phyloP scores from a whole-genome alignment of 768 basidiomycete species.

The Boletus patriciae region DNA sequence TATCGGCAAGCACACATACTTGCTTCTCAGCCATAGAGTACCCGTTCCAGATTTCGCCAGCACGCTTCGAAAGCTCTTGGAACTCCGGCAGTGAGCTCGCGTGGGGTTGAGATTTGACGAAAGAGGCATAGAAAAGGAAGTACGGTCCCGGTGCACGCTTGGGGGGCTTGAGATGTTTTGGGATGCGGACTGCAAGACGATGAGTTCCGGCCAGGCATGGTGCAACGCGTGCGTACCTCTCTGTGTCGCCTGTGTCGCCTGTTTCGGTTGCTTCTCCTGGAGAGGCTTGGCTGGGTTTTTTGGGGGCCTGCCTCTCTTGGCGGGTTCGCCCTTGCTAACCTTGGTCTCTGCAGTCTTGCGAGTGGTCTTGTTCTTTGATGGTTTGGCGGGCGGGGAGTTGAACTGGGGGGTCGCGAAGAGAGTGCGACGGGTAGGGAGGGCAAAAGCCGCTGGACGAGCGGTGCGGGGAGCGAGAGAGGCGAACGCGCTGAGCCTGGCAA shows the following conservation, averaged over 20 bases:
- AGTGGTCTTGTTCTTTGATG: neutral
- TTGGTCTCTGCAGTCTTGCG: constrained; percentile 7
- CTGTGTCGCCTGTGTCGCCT: constrained; percentile 6
- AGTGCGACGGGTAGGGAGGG: constrained; percentile 24
- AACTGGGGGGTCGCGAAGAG: constrained; percentile 25
- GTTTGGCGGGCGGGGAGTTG: constrained; percentile 9
- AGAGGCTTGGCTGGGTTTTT: neutral
- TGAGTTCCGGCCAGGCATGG: constrained; percentile 1
- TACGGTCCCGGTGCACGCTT: constrained; percentile 29
- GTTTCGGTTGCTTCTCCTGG: neutral
- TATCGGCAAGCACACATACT: constrained; percentile 21
- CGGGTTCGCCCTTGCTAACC: neutral
- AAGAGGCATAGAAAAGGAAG: constrained; percentile 25
- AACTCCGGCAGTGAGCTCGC: neutral
- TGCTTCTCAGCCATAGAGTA: constrained; percentile 38
- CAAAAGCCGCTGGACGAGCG: neutral
- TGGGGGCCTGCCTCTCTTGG: constrained; percentile 10
- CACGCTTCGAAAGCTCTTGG: constrained; percentile 17
- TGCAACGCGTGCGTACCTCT: constrained; percentile 12
- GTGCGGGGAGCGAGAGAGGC: constrained; percentile 3
- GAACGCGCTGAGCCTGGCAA: constrained; percentile 3
- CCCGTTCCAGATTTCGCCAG: constrained; percentile 31
- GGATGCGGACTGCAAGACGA: constrained; percentile 13
- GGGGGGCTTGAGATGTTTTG: constrained; percentile 25
- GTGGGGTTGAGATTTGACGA: constrained; percentile 3